Base-by-base conservation (phyloP, 192 early-diverging fungal genomes). In the Dimargaris cristalligena region DNA sequence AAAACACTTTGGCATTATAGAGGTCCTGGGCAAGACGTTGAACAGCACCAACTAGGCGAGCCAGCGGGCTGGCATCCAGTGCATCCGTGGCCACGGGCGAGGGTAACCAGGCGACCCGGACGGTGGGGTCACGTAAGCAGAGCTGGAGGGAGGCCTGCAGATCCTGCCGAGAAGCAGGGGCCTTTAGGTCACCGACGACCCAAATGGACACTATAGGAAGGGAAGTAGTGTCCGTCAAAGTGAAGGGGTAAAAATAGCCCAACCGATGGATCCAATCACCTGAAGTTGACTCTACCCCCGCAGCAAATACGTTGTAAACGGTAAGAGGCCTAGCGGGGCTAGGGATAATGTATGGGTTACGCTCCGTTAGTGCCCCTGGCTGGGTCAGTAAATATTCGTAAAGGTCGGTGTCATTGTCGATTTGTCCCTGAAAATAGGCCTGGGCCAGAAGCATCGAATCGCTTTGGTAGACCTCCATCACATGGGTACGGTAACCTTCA, bases 301-400 rank as follows among this genome's bases (percentile, higher is more conserved):
- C n/a, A n/a, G n/a, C n/a, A n/a, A n/a, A n/a, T n/a, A n/a, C n/a
- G n/a, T n/a, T n/a, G n/a, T n/a, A n/a, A 13, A 76, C 60, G 23
- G 65, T 64, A 22, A 79, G 47, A 20, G 74, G 72, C 1, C 65
- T 49, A 4, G 62, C 54, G 35, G 74, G 76, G 2, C 76, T 71
- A 16, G 73, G 57, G 63, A 80, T 77, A 52, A 91, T 71, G 54
- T 77, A 74, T 6, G 74, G 61, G 66, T 85, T 92, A 46, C 94
- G 82, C 23, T 72, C 65, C 10, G 61, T 25, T n/a, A 77, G 60
- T 0, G 87, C 79, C 44, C 69, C 64, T 20, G 84, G 77, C 58
- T 76, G 67, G 2, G 78, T 80, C 54, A 89, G 64, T 10, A 94
- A 74, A 58, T 79, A 80, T 0, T 87, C 85, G 48, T 86, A 90